Base-by-base conservation (phyloP, 441 rosid species). In the Syzygium syzygioides region DNA sequence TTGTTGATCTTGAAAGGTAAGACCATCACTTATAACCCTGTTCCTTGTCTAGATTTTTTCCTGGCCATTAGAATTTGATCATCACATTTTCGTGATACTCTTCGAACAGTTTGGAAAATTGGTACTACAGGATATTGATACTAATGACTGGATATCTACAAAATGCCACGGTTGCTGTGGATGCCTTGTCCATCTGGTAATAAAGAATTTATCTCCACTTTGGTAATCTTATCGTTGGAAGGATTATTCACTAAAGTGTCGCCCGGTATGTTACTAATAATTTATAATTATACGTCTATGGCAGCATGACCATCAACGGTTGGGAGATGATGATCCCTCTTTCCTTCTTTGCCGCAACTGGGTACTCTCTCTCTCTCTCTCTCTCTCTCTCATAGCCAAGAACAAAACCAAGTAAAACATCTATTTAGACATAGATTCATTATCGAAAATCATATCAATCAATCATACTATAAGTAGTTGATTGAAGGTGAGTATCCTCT, bases 311-410 rank as follows among this genome's bases (percentile, higher is more conserved):
- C 87, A 55, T 85, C 87, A 85, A 85, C 32, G 87, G 87, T 54
- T 85, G 87, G 87, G 66, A 55, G 87, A 85, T 85, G 87, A 85
- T 85, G 87, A 85, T 85, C 68, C 87, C 87, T 28, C 68, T 85
- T 37, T 19, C 87, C 87, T 85, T 85, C 53, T 85, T 85, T 4
- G 87, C 87, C 1, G 87, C 87, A 28, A 85, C 87, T 18, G 83
- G 83, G 52, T 76, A 41, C 76, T 30, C 41, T 64, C 76, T 30
- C 28, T 62, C 37, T 62, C 71, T n/a, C 34, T 60, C 32, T 60
- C 66, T 25, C 64, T 25, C 64, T 25, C 68, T 28, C 68, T 14
- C 76, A 64, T 2, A 64, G 76, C 76, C 76, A 64, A 64, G 37
- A 64, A 34, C 6, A 64, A 15, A 64, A 30, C 76, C 20, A 64